These are phyloP conservation scores for Fusarium tupiense DNA, from an alignment of 2,329 filamentous ascomycete genomes.

Conservation along the genomic window DNA sequence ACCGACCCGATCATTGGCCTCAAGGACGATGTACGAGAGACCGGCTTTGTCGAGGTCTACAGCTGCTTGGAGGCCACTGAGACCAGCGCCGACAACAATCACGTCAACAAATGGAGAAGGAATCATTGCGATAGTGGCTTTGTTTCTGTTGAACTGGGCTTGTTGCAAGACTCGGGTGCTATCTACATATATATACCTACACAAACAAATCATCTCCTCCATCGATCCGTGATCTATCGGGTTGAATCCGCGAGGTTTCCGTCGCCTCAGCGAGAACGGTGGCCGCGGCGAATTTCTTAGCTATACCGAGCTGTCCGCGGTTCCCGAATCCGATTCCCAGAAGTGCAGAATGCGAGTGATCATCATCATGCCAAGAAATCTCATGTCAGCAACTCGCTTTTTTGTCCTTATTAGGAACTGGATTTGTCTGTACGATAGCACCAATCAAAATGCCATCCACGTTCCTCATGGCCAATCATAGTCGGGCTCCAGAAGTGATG, in stretches of 20 bases:
- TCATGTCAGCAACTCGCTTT: background rate
- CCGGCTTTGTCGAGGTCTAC: constrained; percentile 45
- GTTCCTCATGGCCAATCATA: too few relatives aligned
- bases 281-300: background rate
- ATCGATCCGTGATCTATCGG: background rate
- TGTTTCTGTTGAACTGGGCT: too few relatives aligned
- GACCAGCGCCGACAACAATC: constrained; percentile 26
- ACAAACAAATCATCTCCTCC: background rate
- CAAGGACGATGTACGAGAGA: constrained; percentile 53
- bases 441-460: background rate
- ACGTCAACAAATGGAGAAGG: background rate
- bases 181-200: background rate
- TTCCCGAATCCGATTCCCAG: background rate
- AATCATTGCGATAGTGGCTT: background rate
- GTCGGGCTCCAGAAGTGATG: too few relatives aligned
- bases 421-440: fast-evolving
- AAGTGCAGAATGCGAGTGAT: background rate
- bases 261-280: background rate
- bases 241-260: background rate
- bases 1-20: constrained; percentile 58
- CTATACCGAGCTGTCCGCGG: background rate
- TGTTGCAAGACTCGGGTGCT: too few relatives aligned
- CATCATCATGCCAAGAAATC: background rate
- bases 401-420: background rate
- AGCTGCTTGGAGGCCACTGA: constrained; percentile 48